These are phyloP conservation scores for Chionographis japonica DNA, from an alignment of 106 monocot species.

Conservation along the genomic window DNA sequence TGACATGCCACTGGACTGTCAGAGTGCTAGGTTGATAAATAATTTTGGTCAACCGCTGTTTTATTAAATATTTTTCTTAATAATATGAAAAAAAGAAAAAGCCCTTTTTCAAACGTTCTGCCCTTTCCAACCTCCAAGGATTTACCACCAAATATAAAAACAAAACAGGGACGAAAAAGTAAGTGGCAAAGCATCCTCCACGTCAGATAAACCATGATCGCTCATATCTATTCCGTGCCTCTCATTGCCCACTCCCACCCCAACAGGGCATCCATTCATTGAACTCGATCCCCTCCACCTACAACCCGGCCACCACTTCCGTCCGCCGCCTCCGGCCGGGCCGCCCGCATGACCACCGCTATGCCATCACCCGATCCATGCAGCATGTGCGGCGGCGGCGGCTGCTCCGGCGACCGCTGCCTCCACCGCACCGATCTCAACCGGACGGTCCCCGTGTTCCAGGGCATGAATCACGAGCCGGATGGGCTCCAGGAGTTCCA, in stretches of 20 bases:
- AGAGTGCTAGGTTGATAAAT: too few species aligned
- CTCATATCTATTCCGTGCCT: slow-evolving; percentile 36
- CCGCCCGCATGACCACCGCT: slow-evolving; percentile 4
- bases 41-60: too few species aligned
- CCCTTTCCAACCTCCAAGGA: too few species aligned
- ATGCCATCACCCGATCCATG: slow-evolving; percentile 30
- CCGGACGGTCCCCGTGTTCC: slow-evolving; percentile 16
- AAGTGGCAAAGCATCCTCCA: slow-evolving; percentile 34
- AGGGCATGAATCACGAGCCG: not conserved
- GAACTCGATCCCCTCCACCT: not conserved
- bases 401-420: slow-evolving; percentile 6
- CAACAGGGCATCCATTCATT: slow-evolving; percentile 4
- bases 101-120: too few species aligned
- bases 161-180: not conserved
- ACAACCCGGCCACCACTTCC: not conserved
- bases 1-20: too few species aligned
- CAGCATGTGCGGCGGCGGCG: slow-evolving; percentile 9
- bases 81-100: too few species aligned
- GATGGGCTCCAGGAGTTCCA: slow-evolving; percentile 44
- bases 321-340: not conserved
- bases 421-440: slow-evolving; percentile 25
- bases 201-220: slow-evolving; percentile 25
- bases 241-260: slow-evolving; percentile 15
- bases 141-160: not conserved
- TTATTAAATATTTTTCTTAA: too few species aligned